Conservation (phyloP, 2,329 filamentous ascomycete genomes). For the Stachybotrys echinatus region DNA sequence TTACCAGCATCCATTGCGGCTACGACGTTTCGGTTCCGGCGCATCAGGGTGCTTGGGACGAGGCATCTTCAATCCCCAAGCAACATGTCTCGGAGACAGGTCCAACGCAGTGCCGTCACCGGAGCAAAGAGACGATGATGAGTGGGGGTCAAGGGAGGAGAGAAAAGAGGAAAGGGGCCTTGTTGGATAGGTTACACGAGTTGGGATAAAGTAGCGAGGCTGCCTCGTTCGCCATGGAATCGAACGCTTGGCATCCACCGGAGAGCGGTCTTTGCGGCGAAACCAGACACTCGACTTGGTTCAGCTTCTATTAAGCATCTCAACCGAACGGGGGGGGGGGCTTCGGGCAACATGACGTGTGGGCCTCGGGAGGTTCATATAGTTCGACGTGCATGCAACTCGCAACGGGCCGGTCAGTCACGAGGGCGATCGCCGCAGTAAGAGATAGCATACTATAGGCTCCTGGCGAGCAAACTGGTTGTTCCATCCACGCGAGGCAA, state of each 20-base stretch:
- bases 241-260: neutral
- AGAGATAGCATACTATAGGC: neutral
- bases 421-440: neutral
- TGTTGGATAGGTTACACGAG: neutral
- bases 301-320: neutral
- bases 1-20: slow-evolving; percentile 41
- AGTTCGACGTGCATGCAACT: neutral
- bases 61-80: slow-evolving; percentile 24
- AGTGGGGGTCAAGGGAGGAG: neutral
- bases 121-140: neutral
- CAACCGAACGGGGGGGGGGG: neutral
- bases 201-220: neutral
- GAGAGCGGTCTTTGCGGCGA: neutral
- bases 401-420: neutral
- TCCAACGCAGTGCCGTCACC: neutral
- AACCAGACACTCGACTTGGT: neutral
- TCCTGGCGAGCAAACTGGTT: neutral
- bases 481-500: neutral
- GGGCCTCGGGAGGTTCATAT: neutral
- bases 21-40: slow-evolving; percentile 37
- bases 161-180: neutral
- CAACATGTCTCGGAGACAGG: neutral
- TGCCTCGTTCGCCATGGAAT: neutral
- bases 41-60: slow-evolving; percentile 36
- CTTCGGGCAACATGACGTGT: neutral